Conservation (phyloP, 768 basidiomycete species). For the Stropharia rugosoannulata region DNA sequence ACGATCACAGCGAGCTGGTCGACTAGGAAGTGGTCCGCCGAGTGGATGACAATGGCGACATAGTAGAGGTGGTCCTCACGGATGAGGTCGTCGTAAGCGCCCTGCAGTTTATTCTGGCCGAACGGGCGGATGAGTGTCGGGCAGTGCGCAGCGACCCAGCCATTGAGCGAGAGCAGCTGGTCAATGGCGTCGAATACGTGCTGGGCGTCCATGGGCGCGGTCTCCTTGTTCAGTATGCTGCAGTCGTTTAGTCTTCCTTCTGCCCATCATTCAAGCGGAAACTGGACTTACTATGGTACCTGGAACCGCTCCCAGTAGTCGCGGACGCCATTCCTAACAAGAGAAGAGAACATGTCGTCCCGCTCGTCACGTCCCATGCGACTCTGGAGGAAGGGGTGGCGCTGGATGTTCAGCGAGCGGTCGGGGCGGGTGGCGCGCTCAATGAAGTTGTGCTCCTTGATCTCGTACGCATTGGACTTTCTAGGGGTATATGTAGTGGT, state of each 20-base stretch:
- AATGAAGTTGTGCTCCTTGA: conserved; percentile 50
- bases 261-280: neutral
- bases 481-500: conserved; percentile 15
- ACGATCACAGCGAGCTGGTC: conserved; percentile 98
- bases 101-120: conserved; percentile 83
- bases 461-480: conserved; percentile 36
- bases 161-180: conserved; percentile 91
- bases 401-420: conserved; percentile 84
- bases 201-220: conserved; percentile 87
- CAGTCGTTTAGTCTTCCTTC: neutral
- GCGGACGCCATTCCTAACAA: conserved; percentile 72
- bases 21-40: conserved; percentile 97
- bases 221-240: conserved; percentile 77
- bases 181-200: conserved; percentile 89
- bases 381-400: conserved; percentile 83
- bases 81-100: conserved; percentile 87
- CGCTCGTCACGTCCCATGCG: conserved; percentile 86
- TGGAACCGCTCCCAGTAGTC: conserved; percentile 96
- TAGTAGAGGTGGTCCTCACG: conserved; percentile 86
- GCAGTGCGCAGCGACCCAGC: conserved; percentile 97
- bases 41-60: conserved; percentile 93
- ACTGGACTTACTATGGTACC: conserved; percentile 73
- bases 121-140: conserved; percentile 94
- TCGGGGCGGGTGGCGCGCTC: conserved; percentile 60
- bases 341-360: conserved; percentile 74